Base-by-base conservation (phyloP, 1,284 basidiomycete species). In the Ceratobasidium sp. region DNA sequence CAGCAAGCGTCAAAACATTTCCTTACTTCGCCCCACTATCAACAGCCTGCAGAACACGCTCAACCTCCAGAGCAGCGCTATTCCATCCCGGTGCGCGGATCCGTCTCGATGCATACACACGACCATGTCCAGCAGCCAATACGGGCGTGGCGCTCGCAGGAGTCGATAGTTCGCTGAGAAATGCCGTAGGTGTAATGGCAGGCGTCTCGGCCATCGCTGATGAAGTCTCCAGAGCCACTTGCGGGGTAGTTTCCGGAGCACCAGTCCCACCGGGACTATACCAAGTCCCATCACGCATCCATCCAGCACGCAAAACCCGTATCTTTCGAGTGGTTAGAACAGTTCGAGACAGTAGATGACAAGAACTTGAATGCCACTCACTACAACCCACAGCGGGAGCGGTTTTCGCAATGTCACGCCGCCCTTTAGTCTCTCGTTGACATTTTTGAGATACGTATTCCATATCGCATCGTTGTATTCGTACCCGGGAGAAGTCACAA, bases 231-330 rank as follows among this genome's bases (percentile, higher is more conserved):
- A 74, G 33, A 28, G 69, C 11, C 20, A 33, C 42, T 20, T 45
- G 28, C 7, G 69, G 58, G 31, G 42, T 20, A 6, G 69, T 58
- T 26, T 15, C 58, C 15, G 47, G 17, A 47, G n/a, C 20, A n/a
- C 42, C 42, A 17, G 53, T 28, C 23, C 53, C 53, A 56, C 58
- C 58, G 20, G 69, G 69, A 8, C 60, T 67, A 60, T 42, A 71
- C 79, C 79, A 79, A 13, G 79, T 79, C 28, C 79, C 79, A 63
- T 79, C 79, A 17, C 79, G 68, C 53, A 78, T 61, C 79, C 79
- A 79, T 45, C 79, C 79, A 17, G 73, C 77, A 10, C 68, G 75
- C 20, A 79, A 66, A 8, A 79, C 75, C 26, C 77, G 78, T 49
- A 79, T 75, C 79, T 79, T 33, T 3, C 17, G 35, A 65, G 26